Base-by-base conservation (phyloP, 1,284 basidiomycete genomes). In the Hemileia vastatrix region DNA sequence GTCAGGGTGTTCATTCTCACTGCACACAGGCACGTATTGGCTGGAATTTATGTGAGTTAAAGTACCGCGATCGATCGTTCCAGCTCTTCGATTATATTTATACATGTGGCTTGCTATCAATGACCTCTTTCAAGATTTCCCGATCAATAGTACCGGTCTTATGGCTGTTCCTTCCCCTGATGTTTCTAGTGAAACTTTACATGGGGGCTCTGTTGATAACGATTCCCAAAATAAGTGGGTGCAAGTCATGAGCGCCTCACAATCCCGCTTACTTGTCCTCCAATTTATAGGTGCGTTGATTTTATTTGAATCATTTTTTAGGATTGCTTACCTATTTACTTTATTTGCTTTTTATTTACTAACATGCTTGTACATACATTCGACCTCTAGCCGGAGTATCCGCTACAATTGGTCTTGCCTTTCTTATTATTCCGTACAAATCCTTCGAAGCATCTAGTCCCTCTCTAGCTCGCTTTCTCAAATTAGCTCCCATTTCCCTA, bases 401-500 rank as follows among this genome's bases (percentile, higher is more conserved):
- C 27, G 33, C 50, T 11, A 47, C 57, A 43, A 1, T 53, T n/a
- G 57, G 57, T 6, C 40, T 59, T 19, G 21, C 53, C 11, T 36
- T 59, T n/a, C 44, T 59, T 11, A 21, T 59, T 13, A 52, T 59
- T 51, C 57, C 57, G 13, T 59, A 59, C 50, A 59, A 59, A 50
- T 36, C 57, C 11, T 44, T 59, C 23, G 57, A 59, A 52, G 36
- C 33, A 51, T 31, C 49, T 19, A 31, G 23, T 21, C 57, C 57
- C 31, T 32, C 49, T 33, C 45, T 59, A 24, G 33, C 33, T 21
- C 32, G 49, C 44, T 59, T 59, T 40, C 6, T 59, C 4, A 59
- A 59, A 31, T 24, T 36, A 19, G 57, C 33, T 18, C 53, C 57
- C 24, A 2, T 52, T 33, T 52, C 49, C 40, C 40, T 59, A n/a